These are phyloP conservation scores for Saccharomycopsis oosterbeekiorum DNA, from an alignment of 805 yeast genomes.

Conservation along the genomic window DNA sequence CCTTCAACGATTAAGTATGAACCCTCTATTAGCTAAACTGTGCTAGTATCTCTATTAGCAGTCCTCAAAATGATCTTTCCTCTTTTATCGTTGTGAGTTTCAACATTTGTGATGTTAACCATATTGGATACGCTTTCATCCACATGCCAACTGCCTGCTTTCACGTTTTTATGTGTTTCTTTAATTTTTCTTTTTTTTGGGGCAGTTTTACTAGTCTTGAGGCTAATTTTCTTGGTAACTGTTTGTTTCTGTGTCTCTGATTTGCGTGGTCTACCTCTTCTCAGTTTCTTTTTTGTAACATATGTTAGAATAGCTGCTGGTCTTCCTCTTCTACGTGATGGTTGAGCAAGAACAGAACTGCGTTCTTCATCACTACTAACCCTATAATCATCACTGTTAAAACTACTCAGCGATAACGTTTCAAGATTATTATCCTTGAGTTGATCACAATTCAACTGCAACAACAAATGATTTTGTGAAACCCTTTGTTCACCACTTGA, in stretches of 20 bases:
- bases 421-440: not conserved
- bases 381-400: not conserved
- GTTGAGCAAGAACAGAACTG: not conserved
- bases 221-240: not conserved
- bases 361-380: not conserved
- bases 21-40: not conserved
- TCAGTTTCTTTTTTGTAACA: not conserved
- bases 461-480: not conserved
- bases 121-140: not conserved
- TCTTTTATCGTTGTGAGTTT: not conserved
- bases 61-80: not conserved
- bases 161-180: not conserved
- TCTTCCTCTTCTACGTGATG: not conserved
- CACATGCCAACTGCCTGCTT: not conserved
- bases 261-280: not conserved
- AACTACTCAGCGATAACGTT: not conserved
- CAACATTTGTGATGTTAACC: not conserved
- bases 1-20: no score
- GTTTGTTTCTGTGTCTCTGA: not conserved
- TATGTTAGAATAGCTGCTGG: not conserved
- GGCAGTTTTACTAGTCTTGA: not conserved
- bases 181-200: not conserved
- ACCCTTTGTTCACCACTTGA: not conserved
- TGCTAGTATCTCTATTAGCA: not conserved
- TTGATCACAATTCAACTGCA: not conserved